Evolutionary conservation across 768 basidiomycete species (phyloP), one percentile per base, ranked within the genome.

Genomic region (Megacollybia marginata): DNA sequence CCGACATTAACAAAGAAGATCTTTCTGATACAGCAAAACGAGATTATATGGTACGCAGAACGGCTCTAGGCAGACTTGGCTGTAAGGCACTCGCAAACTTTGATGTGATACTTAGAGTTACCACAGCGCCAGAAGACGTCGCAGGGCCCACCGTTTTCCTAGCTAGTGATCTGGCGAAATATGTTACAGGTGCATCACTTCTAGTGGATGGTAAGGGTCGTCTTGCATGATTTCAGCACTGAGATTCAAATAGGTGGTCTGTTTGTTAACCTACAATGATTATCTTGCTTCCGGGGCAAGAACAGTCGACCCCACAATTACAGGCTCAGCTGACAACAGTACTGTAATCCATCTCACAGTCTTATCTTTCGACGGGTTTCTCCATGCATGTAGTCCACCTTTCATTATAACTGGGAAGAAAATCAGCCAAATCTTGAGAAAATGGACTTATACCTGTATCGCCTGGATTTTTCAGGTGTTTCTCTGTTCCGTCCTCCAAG

Each of bases 1-100:
- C 88, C 16, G 75, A 82, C 54, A 88, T 88, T 65, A 88, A 90
- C 66, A 79, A 79, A 56, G 85, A 85, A 52, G 85, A 89, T 62
- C 73, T 90, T 32, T 60, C 80, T 11, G 74, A 85, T 55, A 60
- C 62, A 2, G 62, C 58, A 42, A 88, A 88, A 62, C 70, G 81
- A 19, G 72, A 76, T 40, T 74, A 76, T 52, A 88, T 83, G 75
- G 67, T 79, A 50, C 74, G 78, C 42, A 70, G 87, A 51, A 86
- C 83, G 18, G 75, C 74, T 47, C 67, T 90, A 12, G 82, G 82
- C 11, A 67, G 87, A 54, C 71, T 90, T 5, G 86, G 87, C 44
- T 46, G 43, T 28, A 16, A 10, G 23, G 16, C 34, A 18, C 2
- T 44, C 12, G 12, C n/a, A 53, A 11, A 19, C 38, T 28, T 10